Evolutionary conservation across 495 filamentous ascomycete species (phyloP).

Genomic region (Trichoderma virens): DNA sequence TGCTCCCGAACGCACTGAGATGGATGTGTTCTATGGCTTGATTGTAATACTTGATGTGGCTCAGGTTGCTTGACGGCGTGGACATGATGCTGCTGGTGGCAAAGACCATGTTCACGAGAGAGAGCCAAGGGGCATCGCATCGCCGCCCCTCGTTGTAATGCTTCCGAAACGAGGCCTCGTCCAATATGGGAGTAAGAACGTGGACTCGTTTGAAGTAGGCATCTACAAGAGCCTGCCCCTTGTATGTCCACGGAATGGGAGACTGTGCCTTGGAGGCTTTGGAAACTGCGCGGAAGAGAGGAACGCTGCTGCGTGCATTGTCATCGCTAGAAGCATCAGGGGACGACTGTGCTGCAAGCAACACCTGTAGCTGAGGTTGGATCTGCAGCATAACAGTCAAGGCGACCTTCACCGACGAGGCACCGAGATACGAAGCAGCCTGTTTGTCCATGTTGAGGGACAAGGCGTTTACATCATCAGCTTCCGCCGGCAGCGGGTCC

Average conservation of each 20-base stretch:
- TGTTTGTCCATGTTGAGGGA: constrained; percentile 64
- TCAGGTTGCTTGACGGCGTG: constrained; percentile 60
- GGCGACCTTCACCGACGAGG: constrained; percentile 75
- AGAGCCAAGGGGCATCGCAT: constrained; percentile 66
- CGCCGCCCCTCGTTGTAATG: constrained; percentile 61
- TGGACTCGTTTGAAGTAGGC: constrained; percentile 74
- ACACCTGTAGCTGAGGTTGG: constrained; percentile 53
- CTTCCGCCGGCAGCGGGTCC: constrained; percentile 57
- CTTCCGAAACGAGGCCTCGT: constrained; percentile 65
- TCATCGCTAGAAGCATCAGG: constrained; percentile 29
- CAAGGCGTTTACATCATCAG: constrained; percentile 75
- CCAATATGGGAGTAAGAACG: constrained; percentile 66
- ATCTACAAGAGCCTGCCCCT: constrained; percentile 58
- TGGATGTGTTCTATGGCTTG: constrained; percentile 60
- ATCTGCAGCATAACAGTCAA: constrained; percentile 75
- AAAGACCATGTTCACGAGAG: constrained; percentile 72
- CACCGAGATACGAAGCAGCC: constrained; percentile 66
- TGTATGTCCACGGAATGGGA: constrained; percentile 49
- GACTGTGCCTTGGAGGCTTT: constrained; percentile 41
- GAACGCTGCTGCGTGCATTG: constrained; percentile 30
- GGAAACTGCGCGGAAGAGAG: constrained; percentile 40
- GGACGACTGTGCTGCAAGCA: constrained; percentile 43
- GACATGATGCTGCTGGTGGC: constrained; percentile 69
- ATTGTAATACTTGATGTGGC: constrained; percentile 66
- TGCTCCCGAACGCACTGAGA: constrained; percentile 61